phyloP scores from a whole-genome alignment of 495 filamentous ascomycete genomes.

The Podospora conica region DNA sequence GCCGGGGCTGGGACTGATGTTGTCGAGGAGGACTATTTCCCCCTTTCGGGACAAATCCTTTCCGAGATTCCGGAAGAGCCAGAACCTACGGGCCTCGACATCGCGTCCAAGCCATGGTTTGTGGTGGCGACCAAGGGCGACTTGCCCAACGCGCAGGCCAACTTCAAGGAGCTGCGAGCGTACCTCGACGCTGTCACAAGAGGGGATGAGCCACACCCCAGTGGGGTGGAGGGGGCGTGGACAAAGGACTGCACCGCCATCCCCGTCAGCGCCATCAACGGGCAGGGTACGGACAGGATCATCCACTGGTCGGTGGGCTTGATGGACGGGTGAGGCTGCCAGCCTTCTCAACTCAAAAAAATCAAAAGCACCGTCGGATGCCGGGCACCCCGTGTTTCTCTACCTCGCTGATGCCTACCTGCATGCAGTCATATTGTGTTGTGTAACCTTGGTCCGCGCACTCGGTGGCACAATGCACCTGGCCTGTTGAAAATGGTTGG shows the following conservation, averaged over 20 bases:
- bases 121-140: conserved; percentile 96
- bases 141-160: conserved; percentile 67
- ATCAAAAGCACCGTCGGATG: neutral
- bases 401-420: neutral
- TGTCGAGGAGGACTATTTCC: conserved; percentile 12
- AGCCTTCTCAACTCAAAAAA: neutral
- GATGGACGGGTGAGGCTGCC: conserved; percentile 44
- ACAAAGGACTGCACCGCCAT: conserved; percentile 58
- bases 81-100: conserved; percentile 45
- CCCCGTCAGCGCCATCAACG: conserved; percentile 82
- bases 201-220: conserved; percentile 60
- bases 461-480: no score
- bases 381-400: neutral
- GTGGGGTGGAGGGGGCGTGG: conserved; percentile 61
- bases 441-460: neutral
- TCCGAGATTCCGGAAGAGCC: conserved; percentile 33
- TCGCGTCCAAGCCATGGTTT: conserved; percentile 90
- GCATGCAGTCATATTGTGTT: neutral
- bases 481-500: neutral
- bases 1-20: conserved; percentile 23
- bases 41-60: conserved; percentile 11
- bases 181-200: conserved; percentile 60
- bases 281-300: conserved; percentile 74
- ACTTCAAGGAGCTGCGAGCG: conserved; percentile 59
- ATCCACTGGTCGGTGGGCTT: conserved; percentile 70